Percentiles rank a stretch among this genome's conserved stretches.
Evolutionary conservation across 2,329 filamentous ascomycete species (phyloP).

Genomic region (Drechslerella stenobrocha): DNA sequence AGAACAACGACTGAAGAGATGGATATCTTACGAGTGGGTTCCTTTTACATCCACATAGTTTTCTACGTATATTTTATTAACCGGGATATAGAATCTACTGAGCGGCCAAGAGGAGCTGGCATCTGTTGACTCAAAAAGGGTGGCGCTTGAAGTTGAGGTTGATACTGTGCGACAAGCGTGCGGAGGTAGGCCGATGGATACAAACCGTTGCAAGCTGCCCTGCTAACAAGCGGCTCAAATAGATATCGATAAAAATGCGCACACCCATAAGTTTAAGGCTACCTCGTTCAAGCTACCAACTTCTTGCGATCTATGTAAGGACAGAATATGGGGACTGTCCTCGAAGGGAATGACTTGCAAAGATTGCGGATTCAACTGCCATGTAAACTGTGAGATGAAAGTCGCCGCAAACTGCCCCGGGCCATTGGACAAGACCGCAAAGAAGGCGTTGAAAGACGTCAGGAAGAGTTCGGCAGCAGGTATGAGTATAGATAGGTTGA

Average conservation of each 20-base stretch:
- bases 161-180: constrained; percentile 88
- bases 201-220: neutral
- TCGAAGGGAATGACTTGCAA: constrained; percentile 95
- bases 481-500: constrained; percentile 31
- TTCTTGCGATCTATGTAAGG: constrained; percentile 94
- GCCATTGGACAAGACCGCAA: constrained; percentile 89
- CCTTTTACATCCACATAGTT: neutral
- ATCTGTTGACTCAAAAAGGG: constrained; percentile 76
- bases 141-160: constrained; percentile 90
- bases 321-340: constrained; percentile 94
- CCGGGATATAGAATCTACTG: constrained; percentile 49
- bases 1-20: constrained; percentile 57
- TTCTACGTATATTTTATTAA: neutral
- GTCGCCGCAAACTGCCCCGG: constrained; percentile 94
- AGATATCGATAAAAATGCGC: constrained; percentile 86
- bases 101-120: constrained; percentile 70
- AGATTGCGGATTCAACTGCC: constrained; percentile 96
- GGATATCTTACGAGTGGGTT: constrained; percentile 51
- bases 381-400: constrained; percentile 99
- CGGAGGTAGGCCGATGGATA: constrained; percentile 58
- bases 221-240: neutral
- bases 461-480: constrained; percentile 44
- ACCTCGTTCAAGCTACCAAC: constrained; percentile 99
- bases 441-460: constrained; percentile 70
- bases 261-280: constrained; percentile 97